phyloP scores from a whole-genome alignment of 1,284 basidiomycete species.

The Vanrija sp. region DNA sequence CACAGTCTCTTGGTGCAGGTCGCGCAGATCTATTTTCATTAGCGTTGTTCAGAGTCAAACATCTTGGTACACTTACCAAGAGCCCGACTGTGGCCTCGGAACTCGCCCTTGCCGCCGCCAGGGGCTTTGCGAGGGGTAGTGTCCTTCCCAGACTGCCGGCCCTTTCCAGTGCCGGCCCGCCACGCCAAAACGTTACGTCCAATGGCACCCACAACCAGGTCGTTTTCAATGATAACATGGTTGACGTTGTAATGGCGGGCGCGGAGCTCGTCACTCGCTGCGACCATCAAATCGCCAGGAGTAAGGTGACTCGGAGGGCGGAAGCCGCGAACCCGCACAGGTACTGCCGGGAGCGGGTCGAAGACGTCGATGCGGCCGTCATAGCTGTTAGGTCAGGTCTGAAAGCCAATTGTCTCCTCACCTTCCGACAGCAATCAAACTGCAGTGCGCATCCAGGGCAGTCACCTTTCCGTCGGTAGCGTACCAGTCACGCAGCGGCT shows the following conservation, averaged over 20 bases:
- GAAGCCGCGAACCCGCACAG: constrained; percentile 35
- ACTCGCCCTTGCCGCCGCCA: constrained; percentile 22
- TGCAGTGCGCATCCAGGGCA: constrained; percentile 32
- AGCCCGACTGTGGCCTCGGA: constrained; percentile 17
- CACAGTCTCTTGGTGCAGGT: constrained; percentile 29
- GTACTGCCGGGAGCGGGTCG: constrained; percentile 35
- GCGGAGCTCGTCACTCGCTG: constrained; percentile 26
- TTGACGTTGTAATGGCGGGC: constrained; percentile 39
- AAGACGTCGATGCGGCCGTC: constrained; percentile 41
- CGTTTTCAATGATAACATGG: constrained; percentile 44
- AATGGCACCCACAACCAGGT: constrained; percentile 41
- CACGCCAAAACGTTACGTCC: constrained; percentile 43
- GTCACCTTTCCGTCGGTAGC: constrained; percentile 38
- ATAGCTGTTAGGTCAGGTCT: constrained; percentile 16
- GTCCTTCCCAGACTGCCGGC: constrained; percentile 31
- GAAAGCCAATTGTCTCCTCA: constrained; percentile 6
- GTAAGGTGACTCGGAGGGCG: constrained; percentile 30
- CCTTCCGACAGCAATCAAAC: constrained; percentile 41
- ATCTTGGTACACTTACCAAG: constrained; percentile 27
- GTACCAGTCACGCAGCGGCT: constrained; percentile 33
- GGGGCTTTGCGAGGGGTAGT: constrained; percentile 18
- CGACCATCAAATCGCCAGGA: constrained; percentile 30
- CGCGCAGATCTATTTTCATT: constrained; percentile 27
- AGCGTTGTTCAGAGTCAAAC: neutral
- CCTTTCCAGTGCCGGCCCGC: constrained; percentile 42